Evolutionary conservation across 2,329 filamentous ascomycete species (phyloP).

Genomic region (Plectosphaerella plurivora): DNA sequence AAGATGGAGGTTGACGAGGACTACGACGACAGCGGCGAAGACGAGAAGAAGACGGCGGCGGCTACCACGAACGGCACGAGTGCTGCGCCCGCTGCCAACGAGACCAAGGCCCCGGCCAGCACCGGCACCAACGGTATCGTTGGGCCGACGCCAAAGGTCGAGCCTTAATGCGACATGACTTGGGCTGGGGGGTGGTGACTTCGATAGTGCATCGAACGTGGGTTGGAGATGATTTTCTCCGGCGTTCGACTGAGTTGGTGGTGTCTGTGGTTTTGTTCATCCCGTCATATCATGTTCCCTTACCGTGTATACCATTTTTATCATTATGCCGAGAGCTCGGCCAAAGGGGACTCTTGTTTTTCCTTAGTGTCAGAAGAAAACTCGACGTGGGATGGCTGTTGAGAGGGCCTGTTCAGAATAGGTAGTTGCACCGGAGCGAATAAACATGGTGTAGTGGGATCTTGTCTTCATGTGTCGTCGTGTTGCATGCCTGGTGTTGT

Average conservation of each 20-base stretch:
- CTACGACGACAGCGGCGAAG: slow-evolving; percentile 91
- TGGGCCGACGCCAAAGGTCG: slow-evolving; percentile 41
- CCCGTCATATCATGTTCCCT: slow-evolving; percentile 2
- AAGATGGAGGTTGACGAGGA: slow-evolving; percentile 98
- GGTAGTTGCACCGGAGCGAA: neutral
- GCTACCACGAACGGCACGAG: slow-evolving; percentile 34
- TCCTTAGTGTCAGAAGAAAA: neutral
- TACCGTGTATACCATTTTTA: slow-evolving; percentile 14
- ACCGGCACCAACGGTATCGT: slow-evolving; percentile 44
- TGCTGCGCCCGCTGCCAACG: slow-evolving; percentile 42
- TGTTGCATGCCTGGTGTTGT: neutral
- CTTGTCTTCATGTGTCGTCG: too few relatives aligned
- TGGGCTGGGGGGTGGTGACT: too few relatives aligned
- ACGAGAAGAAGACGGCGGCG: slow-evolving; percentile 60
- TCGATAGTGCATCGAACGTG: too few relatives aligned
- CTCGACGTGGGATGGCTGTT: neutral
- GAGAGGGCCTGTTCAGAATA: neutral
- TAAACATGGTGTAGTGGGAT: neutral
- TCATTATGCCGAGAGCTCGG: slow-evolving; percentile 2
- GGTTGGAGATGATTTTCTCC: too few relatives aligned
- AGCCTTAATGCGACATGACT: slow-evolving; percentile 21
- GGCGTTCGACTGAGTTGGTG: too few relatives aligned
- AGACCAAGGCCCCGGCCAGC: slow-evolving; percentile 49
- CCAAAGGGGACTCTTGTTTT: neutral
- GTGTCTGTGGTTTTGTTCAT: too few relatives aligned